Base-by-base conservation (phyloP, 2,329 filamentous ascomycete genomes). In the Pleurostoma richardsiae region DNA sequence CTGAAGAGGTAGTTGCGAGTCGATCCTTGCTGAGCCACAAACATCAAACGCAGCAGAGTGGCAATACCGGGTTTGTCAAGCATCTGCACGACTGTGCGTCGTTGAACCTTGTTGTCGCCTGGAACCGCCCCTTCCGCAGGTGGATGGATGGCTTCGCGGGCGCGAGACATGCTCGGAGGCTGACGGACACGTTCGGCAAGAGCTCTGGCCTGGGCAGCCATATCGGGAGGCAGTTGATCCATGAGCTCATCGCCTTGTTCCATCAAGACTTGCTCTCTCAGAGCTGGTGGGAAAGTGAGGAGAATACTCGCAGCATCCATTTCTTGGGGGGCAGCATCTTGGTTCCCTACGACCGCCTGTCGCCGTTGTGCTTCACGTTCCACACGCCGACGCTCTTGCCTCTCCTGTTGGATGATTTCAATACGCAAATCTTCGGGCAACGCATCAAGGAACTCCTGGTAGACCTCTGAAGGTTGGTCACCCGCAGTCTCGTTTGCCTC, bases 11-110 rank as follows among this genome's bases (percentile, higher is more conserved):
- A 88, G 51, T 79, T 82, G 54, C 90, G 88, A 42, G 94, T 86
- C 51, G 88, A 94, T 27, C 88, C 89, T 53, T 92, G 88, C 54
- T 96, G 89, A 42, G 89, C 87, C 57, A 97, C 90, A 64, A 99
- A 99, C 92, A 99, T 96, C 7, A 99, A 79, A n/a, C 95, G 88
- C 40, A 99, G 77, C 31, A 99, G 73, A n/a, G 94, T 97, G 29
- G 95, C 94, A 54, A 99, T 85, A 29, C 95, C 94, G 41, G 91
- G 80, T 68, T 96, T 96, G 66, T 99, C 94, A 30, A 99, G 80
- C 86, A 99, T 96, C 63, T 99, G 94, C 28, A 96, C 88, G 48
- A 95, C 87, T 27, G 89, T 85, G 51, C 88, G 86, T 48, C 88
- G 83, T 58, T 87, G 85, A 36, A 76, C 69, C 69, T 90, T 92